phyloP scores from a whole-genome alignment of 2,329 filamentous ascomycete species.

The Ascochyta lentis region DNA sequence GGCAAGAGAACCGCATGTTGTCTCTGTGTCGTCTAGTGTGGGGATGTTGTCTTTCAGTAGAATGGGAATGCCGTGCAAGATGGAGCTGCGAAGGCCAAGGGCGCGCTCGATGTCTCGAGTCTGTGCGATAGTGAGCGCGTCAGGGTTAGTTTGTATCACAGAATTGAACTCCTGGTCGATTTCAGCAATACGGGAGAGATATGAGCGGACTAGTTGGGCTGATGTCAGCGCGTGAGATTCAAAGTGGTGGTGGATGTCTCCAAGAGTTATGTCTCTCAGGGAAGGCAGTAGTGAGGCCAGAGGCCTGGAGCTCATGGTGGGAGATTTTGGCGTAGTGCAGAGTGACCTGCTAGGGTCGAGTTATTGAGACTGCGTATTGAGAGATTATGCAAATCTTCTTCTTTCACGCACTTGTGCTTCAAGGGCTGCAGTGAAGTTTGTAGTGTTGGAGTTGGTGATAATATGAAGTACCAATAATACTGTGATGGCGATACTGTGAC shows the following conservation, averaged over 20 bases:
- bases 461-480: neutral
- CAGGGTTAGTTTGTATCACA: slow-evolving; percentile 59
- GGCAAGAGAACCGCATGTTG: slow-evolving; percentile 63
- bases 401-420: neutral
- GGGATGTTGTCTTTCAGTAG: slow-evolving; percentile 69
- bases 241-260: neutral
- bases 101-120: slow-evolving; percentile 54
- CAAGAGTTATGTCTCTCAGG: neutral
- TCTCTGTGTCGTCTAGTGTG: slow-evolving; percentile 47
- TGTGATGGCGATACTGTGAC: neutral
- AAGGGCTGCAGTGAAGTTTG: neutral
- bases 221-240: slow-evolving; percentile 53
- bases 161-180: slow-evolving; percentile 64
- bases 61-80: slow-evolving; percentile 66
- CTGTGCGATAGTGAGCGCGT: slow-evolving; percentile 56
- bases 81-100: slow-evolving; percentile 53
- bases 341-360: neutral
- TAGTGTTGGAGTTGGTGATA: neutral
- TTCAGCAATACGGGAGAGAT: slow-evolving; percentile 61
- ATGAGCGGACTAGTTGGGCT: slow-evolving; percentile 59
- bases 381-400: neutral
- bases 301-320: neutral
- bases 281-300: neutral
- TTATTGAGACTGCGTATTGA: neutral
- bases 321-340: neutral